phyloP scores from a whole-genome alignment of 345 rosid genomes.

The Pugionium cornutum region DNA sequence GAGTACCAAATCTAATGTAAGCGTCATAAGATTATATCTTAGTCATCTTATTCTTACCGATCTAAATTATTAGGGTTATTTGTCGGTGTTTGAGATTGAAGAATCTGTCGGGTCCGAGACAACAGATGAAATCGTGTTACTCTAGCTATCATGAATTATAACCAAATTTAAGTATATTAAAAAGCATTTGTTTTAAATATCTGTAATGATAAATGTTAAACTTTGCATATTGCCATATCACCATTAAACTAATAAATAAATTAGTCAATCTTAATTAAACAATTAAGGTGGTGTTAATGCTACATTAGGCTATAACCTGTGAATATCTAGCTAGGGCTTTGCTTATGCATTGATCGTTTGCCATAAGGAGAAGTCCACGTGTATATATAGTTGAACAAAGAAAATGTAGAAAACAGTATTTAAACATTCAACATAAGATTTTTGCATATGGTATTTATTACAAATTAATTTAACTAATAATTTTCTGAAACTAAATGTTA shows the following conservation, averaged over 20 bases:
- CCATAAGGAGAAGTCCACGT: slow-evolving; percentile 40
- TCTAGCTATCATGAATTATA: too few species aligned
- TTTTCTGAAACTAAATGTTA: not conserved
- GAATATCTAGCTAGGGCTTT: slow-evolving; percentile 36
- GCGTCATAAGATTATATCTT: not conserved
- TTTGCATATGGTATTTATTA: not conserved
- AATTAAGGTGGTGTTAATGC: slow-evolving; percentile 26
- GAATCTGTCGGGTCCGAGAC: slow-evolving; percentile 30
- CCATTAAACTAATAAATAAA: too few species aligned
- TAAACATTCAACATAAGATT: not conserved
- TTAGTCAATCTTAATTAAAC: not conserved
- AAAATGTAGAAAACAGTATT: not conserved
- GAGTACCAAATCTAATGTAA: slow-evolving; percentile 29
- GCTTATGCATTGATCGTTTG: slow-evolving; percentile 32
- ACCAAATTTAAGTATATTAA: too few species aligned
- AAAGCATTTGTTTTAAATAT: too few species aligned
- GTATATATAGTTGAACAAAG: slow-evolving; percentile 35
- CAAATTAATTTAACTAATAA: not conserved
- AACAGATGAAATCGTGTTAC: too few species aligned
- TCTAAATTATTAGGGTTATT: slow-evolving; percentile 34
- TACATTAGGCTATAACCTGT: slow-evolving; percentile 31
- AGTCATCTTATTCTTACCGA: not conserved
- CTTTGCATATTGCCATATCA: too few species aligned
- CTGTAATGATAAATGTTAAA: too few species aligned
- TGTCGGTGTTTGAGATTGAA: slow-evolving; percentile 26